Evolutionary conservation across 1,139 yeast species (phyloP).

Genomic region (Scheffersomyces quercinus): DNA sequence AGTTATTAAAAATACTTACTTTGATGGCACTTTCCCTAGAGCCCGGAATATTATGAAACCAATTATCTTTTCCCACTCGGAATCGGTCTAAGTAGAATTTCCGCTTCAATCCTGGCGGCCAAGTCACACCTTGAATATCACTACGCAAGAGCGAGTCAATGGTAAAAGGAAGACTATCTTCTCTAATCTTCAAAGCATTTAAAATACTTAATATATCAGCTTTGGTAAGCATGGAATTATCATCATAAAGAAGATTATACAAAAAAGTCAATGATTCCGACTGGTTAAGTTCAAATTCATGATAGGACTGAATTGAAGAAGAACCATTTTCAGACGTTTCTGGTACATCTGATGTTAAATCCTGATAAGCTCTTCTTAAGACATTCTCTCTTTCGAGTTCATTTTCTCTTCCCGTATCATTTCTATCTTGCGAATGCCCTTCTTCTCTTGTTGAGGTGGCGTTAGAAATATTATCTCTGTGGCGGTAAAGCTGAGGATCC

Average conservation of each 20-base stretch:
- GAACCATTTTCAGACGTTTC: not conserved
- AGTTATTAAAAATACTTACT: constrained; percentile 25
- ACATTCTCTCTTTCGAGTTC: no score
- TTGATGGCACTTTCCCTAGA: constrained; percentile 32
- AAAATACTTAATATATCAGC: constrained; percentile 39
- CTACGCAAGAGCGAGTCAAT: constrained; percentile 7
- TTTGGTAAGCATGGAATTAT: constrained; percentile 33
- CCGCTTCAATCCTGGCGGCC: constrained; percentile 34
- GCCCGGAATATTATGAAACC: constrained; percentile 42
- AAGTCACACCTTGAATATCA: constrained; percentile 40
- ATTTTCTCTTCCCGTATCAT: no score
- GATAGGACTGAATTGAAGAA: constrained; percentile 10
- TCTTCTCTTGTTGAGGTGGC: constrained; percentile 2
- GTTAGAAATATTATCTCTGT: not conserved
- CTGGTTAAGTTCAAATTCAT: constrained; percentile 41
- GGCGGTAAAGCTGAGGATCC: not conserved
- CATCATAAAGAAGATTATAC: constrained; percentile 42
- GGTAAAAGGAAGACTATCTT: constrained; percentile 33
- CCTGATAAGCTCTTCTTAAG: no score
- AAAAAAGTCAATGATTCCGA: constrained; percentile 44
- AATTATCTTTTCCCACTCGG: constrained; percentile 35
- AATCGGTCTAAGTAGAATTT: constrained; percentile 36
- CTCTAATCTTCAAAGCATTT: constrained; percentile 38
- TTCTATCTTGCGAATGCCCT: not conserved
- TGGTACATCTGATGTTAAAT: not conserved